Base-by-base conservation (phyloP, 176 grass and related monocot genomes). In the Typha latifolia region DNA sequence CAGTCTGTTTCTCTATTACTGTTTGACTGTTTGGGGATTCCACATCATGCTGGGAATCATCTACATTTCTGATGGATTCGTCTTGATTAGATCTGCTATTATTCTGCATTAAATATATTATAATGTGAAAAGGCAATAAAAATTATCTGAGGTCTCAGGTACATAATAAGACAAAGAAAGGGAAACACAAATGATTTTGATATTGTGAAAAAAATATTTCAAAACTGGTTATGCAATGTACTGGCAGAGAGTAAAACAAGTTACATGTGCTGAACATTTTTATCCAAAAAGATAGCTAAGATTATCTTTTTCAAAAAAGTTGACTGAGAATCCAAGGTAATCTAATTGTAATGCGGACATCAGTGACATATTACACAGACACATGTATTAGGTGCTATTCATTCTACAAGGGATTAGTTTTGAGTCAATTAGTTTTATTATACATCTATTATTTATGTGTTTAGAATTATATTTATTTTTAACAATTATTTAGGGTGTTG, bases 101-200 rank as follows among this genome's bases (percentile, higher is more conserved):
- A 72, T 79, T 99, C 95, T 99, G 89, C 84, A 99, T 81, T 77
- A 84, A 84, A 77, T 63, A 77, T 18, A 74, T 77, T 69, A 79
- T 63, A 49, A 77, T 65, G 70, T 85, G 67, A 94, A 87, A 69
- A 74, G n/a, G 59, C 52, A 78, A 90, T 48, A 21, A 81, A 79
- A 68, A 84, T 68, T 47, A 29, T 78, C 48, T 37, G 32, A 59
- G 26, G 56, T 29, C 34, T 56, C 32, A 21, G 64, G 22, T 62
- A 59, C 22, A 61, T 52, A 66, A 72, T 12, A 69, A 82, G 29
- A 14, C 7, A n/a, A 48, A 78, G 26, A 61, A 26, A 64, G 12
- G 32, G 63, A 34, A n/a, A 50, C n/a, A 19, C 9, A 22, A 57
- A 57, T 57, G 20, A 16, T 21, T 20, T 20, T 57, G 53, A 14